These are phyloP conservation scores for Graphilbum sp. DNA, from an alignment of 2,329 filamentous ascomycete genomes.

Conservation along the genomic window DNA sequence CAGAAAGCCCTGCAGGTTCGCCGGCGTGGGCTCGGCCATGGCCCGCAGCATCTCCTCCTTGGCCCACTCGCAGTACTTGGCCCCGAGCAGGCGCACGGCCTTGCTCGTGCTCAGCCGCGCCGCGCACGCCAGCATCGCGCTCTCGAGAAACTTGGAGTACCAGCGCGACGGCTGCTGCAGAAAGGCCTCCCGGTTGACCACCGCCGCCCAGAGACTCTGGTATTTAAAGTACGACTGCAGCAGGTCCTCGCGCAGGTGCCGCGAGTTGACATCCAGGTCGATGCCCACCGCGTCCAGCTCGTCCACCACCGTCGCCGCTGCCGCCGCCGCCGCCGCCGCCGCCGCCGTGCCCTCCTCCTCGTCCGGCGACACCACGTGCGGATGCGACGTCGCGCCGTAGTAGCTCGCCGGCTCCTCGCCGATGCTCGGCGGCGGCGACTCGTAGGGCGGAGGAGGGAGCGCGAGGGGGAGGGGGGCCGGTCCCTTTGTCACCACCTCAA, in stretches of 20 bases:
- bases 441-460: too few relatives aligned
- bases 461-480: too few relatives aligned
- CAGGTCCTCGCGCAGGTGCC: slow-evolving; percentile 3
- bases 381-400: slow-evolving; percentile 4
- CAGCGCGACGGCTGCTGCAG: slow-evolving; percentile 1
- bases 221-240: slow-evolving; percentile 5
- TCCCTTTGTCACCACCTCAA: too few relatives aligned
- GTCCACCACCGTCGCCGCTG: not conserved
- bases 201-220: slow-evolving; percentile 3
- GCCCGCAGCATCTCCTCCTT: slow-evolving; percentile 1
- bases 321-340: not conserved
- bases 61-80: slow-evolving; percentile 3
- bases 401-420: not conserved
- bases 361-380: not conserved
- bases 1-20: slow-evolving; percentile 3
- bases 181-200: slow-evolving; percentile 3
- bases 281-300: slow-evolving; percentile 2
- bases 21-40: slow-evolving; percentile 3
- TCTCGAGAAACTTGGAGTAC: slow-evolving; percentile 3
- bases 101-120: slow-evolving; percentile 3
- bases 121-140: slow-evolving; percentile 4
- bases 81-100: slow-evolving; percentile 1
- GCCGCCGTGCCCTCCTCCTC: not conserved
- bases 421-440: not conserved
- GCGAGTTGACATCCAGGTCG: slow-evolving; percentile 2